Evolutionary conservation across 495 filamentous ascomycete genomes (phyloP).

Genomic region (Cetradonia linearis): DNA sequence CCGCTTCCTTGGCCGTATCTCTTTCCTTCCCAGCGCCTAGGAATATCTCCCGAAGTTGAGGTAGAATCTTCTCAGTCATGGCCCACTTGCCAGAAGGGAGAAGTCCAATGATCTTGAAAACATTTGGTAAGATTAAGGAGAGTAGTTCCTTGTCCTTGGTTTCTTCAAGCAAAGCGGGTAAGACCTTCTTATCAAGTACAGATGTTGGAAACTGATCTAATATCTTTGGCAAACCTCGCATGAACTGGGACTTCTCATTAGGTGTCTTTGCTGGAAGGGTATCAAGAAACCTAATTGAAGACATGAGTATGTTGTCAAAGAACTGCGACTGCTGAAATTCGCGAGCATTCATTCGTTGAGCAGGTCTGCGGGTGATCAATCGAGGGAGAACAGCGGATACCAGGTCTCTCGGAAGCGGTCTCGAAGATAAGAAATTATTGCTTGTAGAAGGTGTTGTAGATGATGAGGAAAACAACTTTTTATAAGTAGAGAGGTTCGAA

Average conservation of each 20-base stretch:
- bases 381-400: constrained; percentile 62
- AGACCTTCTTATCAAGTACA: constrained; percentile 86
- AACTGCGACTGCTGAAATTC: constrained; percentile 92
- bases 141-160: constrained; percentile 81
- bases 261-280: constrained; percentile 80
- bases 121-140: constrained; percentile 73
- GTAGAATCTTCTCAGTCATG: constrained; percentile 74
- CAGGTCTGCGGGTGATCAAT: constrained; percentile 75
- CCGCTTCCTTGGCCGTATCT: constrained; percentile 76
- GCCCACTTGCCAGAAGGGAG: constrained; percentile 65
- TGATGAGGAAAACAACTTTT: constrained; percentile 64
- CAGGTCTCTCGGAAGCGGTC: constrained; percentile 70
- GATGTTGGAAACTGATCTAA: constrained; percentile 82
- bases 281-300: constrained; percentile 90
- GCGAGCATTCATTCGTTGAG: constrained; percentile 73
- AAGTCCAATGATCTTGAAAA: constrained; percentile 74
- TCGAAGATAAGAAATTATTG: constrained; percentile 76
- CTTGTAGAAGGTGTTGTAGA: constrained; percentile 61
- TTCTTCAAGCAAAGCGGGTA: constrained; percentile 82
- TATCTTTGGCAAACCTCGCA: constrained; percentile 78
- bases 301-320: constrained; percentile 93
- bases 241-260: constrained; percentile 81
- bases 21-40: constrained; percentile 55
- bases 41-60: constrained; percentile 76
- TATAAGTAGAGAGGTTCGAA: constrained; percentile 68